Conservation (phyloP, 805 yeast species). For the Yueomyces sinensis region DNA sequence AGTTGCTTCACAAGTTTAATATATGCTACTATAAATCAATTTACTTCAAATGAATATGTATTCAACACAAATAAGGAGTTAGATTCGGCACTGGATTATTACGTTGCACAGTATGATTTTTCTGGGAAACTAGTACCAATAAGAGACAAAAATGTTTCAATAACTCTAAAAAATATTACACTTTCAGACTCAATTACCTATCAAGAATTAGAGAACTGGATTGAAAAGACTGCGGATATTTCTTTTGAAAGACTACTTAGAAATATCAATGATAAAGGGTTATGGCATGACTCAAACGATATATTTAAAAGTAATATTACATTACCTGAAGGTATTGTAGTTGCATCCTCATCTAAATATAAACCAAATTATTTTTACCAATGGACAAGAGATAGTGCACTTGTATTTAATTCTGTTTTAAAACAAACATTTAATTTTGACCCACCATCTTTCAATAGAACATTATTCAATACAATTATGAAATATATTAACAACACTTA, state of each 20-base stretch:
- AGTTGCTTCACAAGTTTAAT: too few relatives aligned
- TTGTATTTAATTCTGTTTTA: conserved; percentile 55
- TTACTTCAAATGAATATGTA: too few relatives aligned
- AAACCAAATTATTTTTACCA: conserved; percentile 77
- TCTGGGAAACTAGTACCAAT: not conserved
- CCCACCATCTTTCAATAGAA: conserved; percentile 6
- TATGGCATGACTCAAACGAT: not conserved
- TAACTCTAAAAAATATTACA: not conserved
- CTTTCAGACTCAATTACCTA: not conserved
- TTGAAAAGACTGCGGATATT: not conserved
- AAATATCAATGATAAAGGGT: conserved; percentile 33
- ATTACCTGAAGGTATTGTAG: conserved; percentile 43
- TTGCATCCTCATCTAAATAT: conserved; percentile 69
- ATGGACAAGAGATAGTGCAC: conserved; percentile 86
- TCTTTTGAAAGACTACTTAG: conserved; percentile 28
- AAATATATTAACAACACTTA: conserved; percentile 49
- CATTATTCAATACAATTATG: conserved; percentile 30
- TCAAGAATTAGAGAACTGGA: not conserved
- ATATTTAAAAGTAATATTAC: not conserved
- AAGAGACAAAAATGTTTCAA: not conserved
- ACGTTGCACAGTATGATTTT: not conserved
- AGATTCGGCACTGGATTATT: too few relatives aligned
- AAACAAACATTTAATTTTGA: conserved; percentile 28
- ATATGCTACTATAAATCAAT: too few relatives aligned
- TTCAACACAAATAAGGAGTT: too few relatives aligned